Evolutionary conservation across 148 eudicot genomes (phyloP).

Genomic region (Fagopyrum tataricum): DNA sequence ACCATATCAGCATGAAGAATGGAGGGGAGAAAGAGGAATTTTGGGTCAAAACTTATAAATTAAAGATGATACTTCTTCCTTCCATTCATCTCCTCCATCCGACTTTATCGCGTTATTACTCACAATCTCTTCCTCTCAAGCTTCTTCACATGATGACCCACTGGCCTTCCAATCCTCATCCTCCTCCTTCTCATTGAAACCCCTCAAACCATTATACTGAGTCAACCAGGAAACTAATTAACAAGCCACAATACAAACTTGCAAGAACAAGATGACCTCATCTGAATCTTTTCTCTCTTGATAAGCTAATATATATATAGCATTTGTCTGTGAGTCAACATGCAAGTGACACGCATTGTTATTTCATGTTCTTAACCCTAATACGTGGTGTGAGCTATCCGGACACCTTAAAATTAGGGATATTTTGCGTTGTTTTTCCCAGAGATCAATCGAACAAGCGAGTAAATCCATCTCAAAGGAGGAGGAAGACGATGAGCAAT

Average conservation of each 20-base stretch:
- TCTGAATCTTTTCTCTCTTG: neutral
- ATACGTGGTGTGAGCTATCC: neutral
- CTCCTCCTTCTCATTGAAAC: neutral
- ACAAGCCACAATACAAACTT: neutral
- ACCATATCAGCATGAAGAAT: constrained; percentile 70
- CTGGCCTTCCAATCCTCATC: neutral
- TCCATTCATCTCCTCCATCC: neutral
- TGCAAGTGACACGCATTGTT: neutral
- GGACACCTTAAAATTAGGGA: no score
- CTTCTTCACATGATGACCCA: constrained; percentile 32
- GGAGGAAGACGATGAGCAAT: no score
- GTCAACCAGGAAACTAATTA: neutral
- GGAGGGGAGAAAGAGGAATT: constrained; percentile 67
- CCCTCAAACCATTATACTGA: neutral
- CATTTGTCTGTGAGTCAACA: neutral
- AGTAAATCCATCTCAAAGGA: no score
- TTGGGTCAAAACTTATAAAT: constrained; percentile 71
- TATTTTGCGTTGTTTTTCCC: no score
- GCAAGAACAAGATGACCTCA: neutral
- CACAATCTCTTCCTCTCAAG: constrained; percentile 30
- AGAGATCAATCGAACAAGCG: no score
- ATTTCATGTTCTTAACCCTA: neutral
- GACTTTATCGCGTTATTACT: constrained; percentile 38
- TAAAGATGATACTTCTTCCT: constrained; percentile 48
- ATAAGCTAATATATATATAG: neutral